Evolutionary conservation across 371 early-diverging fungal genomes (phyloP).

Genomic region (Mortierella sp.): DNA sequence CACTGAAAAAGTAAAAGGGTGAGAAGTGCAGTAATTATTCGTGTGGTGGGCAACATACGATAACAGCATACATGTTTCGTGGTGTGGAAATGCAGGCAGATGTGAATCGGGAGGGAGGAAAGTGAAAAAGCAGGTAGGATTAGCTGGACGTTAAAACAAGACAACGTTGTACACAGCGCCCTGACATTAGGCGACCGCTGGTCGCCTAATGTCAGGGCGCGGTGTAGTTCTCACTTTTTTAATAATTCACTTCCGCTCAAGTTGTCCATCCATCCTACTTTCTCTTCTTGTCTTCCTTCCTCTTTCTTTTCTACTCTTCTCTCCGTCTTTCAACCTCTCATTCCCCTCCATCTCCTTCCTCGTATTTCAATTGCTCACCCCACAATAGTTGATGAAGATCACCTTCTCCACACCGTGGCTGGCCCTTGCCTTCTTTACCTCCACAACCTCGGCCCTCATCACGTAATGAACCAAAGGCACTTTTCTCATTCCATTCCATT

Average conservation of each 20-base stretch:
- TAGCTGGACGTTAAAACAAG: too few relatives aligned
- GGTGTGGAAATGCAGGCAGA: too few relatives aligned
- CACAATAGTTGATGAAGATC: background rate
- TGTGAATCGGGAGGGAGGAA: too few relatives aligned
- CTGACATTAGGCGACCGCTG: too few relatives aligned
- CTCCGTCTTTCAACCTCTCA: background rate
- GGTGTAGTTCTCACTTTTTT: background rate
- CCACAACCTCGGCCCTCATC: background rate
- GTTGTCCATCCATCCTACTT: background rate
- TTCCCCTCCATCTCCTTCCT: background rate
- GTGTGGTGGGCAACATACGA: too few relatives aligned
- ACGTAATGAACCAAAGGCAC: background rate
- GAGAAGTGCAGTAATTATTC: too few relatives aligned
- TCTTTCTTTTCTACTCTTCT: background rate
- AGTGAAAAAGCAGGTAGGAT: too few relatives aligned
- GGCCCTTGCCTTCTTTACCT: background rate
- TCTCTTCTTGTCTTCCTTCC: background rate
- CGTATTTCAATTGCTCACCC: background rate
- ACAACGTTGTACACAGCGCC: too few relatives aligned
- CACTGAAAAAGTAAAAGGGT: too few relatives aligned
- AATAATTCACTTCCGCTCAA: background rate
- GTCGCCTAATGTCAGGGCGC: too few relatives aligned
- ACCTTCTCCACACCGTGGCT: background rate
- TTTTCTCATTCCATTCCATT: background rate
- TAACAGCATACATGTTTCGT: too few relatives aligned